Conservation (phyloP, 148 eudicot genomes). For the Simmondsia chinensis region DNA sequence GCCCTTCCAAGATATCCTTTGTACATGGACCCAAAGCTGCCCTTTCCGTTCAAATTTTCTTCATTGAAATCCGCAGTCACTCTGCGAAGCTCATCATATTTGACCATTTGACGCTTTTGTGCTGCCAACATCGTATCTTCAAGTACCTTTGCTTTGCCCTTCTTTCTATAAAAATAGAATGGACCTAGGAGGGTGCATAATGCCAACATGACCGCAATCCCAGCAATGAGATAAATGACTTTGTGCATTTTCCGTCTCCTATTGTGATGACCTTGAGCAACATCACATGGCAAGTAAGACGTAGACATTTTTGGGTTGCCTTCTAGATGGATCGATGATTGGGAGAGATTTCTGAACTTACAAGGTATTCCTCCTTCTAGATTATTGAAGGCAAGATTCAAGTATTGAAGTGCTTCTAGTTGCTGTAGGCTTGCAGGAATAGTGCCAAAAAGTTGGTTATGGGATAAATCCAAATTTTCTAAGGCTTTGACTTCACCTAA, state of each 20-base stretch:
- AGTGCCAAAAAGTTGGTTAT: not conserved
- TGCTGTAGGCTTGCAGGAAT: not conserved
- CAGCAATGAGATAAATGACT: no score
- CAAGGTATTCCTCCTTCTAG: not conserved
- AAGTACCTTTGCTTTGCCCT: not conserved
- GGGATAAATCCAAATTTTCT: not conserved
- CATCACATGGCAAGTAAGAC: not conserved
- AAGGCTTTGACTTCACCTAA: not conserved
- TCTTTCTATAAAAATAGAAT: not conserved
- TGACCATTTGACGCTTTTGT: not conserved
- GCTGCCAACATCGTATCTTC: not conserved
- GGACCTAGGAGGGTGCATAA: not conserved
- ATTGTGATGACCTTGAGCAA: no score
- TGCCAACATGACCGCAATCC: no score
- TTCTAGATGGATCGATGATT: not conserved
- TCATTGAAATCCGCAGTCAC: slow-evolving; percentile 1
- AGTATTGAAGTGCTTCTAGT: not conserved
- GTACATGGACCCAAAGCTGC: slow-evolving; percentile 14
- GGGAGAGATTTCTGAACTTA: not conserved
- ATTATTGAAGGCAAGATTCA: not conserved
- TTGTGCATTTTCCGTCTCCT: no score
- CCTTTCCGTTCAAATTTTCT: slow-evolving; percentile 9
- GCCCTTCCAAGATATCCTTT: slow-evolving; percentile 8
- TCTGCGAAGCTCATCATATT: not conserved
- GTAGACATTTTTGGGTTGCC: not conserved